Evolutionary conservation across 768 basidiomycete genomes (phyloP).

Genomic region (Boletus sp.): DNA sequence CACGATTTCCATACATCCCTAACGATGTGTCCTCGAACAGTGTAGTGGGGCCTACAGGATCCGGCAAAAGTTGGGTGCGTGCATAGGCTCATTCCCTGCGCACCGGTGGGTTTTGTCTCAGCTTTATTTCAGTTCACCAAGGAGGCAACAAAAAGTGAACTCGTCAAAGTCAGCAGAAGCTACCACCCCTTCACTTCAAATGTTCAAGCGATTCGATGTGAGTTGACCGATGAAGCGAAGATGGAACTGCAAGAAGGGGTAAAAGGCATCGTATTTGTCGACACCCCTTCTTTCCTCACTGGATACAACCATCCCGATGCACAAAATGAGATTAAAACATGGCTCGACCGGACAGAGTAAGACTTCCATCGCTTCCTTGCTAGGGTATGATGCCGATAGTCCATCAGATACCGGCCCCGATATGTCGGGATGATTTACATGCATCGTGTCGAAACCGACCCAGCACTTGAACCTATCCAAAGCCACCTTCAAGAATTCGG

Average conservation of each 20-base stretch:
- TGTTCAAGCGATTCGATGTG: constrained; percentile 14
- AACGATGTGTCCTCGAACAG: neutral
- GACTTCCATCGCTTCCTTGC: neutral
- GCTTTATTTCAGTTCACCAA: constrained; percentile 8
- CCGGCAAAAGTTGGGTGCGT: constrained; percentile 22
- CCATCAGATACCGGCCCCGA: constrained; percentile 3
- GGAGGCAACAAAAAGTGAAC: constrained; percentile 3
- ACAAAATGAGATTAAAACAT: neutral
- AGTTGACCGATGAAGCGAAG: constrained; percentile 10
- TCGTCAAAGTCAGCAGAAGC: neutral
- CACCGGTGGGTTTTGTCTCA: neutral
- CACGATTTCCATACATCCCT: neutral
- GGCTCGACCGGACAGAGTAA: constrained; percentile 1
- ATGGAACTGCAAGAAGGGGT: neutral
- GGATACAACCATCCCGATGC: constrained; percentile 5
- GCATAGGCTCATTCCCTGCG: no score
- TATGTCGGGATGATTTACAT: constrained; percentile 16
- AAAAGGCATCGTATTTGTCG: constrained; percentile 17
- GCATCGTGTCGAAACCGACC: constrained; percentile 18
- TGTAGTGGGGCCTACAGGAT: constrained; percentile 17
- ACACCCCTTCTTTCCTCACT: constrained; percentile 22
- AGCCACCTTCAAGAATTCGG: constrained; percentile 6
- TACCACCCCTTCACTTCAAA: constrained; percentile 4
- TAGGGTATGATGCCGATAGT: neutral
- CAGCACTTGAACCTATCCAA: neutral